Percentiles rank a stretch among this genome's conserved stretches.
Evolutionary conservation across 202 grass and related monocot genomes (phyloP).

Genomic region (Miscanthus sacchariflorus): DNA sequence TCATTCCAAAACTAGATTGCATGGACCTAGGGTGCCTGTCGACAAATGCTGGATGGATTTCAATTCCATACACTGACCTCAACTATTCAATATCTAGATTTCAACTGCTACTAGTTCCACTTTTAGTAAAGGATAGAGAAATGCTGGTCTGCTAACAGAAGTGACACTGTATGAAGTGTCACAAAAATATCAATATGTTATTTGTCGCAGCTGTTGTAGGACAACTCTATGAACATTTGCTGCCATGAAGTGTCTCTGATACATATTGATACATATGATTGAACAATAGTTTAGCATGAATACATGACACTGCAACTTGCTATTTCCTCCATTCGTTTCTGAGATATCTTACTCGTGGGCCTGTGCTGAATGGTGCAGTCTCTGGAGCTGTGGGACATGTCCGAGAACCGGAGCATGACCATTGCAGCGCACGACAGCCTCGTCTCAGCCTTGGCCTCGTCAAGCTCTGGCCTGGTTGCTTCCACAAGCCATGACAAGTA

Average conservation of each 20-base stretch:
- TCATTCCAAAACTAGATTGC: conserved; percentile 10
- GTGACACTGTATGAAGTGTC: neutral
- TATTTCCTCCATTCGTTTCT: neutral
- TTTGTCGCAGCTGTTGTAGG: no score
- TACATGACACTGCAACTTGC: neutral
- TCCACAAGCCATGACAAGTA: conserved; percentile 73
- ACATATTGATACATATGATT: no score
- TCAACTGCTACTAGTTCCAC: neutral
- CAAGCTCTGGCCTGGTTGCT: conserved; percentile 65
- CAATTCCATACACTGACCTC: neutral
- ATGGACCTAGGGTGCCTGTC: neutral
- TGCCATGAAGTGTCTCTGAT: neutral
- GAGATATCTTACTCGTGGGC: neutral
- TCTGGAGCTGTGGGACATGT: conserved; percentile 76
- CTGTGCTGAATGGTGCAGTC: conserved; percentile 50
- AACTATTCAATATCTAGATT: neutral
- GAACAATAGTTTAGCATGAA: neutral
- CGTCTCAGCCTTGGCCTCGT: conserved; percentile 55
- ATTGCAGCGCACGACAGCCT: conserved; percentile 58
- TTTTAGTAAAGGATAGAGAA: neutral
- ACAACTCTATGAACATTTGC: neutral
- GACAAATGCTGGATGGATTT: neutral
- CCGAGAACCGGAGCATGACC: conserved; percentile 66
- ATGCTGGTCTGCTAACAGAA: neutral
- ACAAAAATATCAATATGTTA: neutral